Evolutionary conservation across 140 eudicot genomes (phyloP), one percentile per base, ranked within the genome.

Genomic region (Bidens hawaiensis): DNA sequence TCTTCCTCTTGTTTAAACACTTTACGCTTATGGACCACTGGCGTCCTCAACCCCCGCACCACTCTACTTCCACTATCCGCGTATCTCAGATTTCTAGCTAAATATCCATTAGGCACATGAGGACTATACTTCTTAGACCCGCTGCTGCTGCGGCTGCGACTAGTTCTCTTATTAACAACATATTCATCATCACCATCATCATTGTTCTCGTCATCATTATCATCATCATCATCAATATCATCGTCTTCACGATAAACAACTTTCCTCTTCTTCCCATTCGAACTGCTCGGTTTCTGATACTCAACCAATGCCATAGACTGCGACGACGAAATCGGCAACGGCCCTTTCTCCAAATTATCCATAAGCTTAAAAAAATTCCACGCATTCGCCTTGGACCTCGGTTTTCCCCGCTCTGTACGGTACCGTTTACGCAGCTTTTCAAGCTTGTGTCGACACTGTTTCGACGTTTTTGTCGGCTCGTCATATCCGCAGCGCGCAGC

Each of bases 361-460:
- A 90, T 90, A 23, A 84, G 69, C 22, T 75, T 76, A 59, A 84
- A 90, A 28, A 79, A 82, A 53, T 71, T 83, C 97, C 97, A 90
- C 3, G 80, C 71, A 54, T 61, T 31, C 16, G 81, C 70, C 59
- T 65, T 70, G 4, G 90, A 76, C 40, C 73, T 48, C 4, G 96
- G 90, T 22, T 82, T 83, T 3, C 40, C 78, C 24, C 78, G 54
- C 70, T 90, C 97, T 5, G 95, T 53, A 0, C 97, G 86, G 41
- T 90, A 90, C 1, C 97, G 81, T 55, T 90, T 86, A 19, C 97
- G 85, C 50, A 90, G 94, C 62, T 90, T 90, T 57, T 90, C 97
- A 36, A 90, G 88, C 76, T 90, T 90, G 79, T 90, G 97, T 68
- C 97, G 94, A 78, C 97, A 90, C 41, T 90, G 97, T 16, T 81